phyloP scores from a whole-genome alignment of 139 green algal species.

The Raphidocelis subcapitata region DNA sequence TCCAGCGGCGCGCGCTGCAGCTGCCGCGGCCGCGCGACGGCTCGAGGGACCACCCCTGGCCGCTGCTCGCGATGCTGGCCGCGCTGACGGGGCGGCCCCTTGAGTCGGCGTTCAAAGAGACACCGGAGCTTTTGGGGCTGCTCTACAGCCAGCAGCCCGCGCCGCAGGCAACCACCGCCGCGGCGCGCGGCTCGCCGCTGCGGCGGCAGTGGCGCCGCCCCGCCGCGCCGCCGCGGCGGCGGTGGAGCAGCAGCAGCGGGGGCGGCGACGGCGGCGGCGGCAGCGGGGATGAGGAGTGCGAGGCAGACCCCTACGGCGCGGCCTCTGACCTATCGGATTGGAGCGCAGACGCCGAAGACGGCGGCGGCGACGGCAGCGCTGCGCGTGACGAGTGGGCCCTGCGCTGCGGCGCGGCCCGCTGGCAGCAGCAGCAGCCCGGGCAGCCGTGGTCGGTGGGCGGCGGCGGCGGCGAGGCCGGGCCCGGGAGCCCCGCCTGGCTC shows the following conservation, averaged over 20 bases:
- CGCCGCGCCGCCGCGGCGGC: too few relatives aligned
- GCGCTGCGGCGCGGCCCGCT: too few relatives aligned
- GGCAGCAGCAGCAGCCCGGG: background rate
- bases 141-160: slow-evolving; percentile 7
- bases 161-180: background rate
- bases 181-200: background rate
- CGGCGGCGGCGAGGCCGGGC: background rate
- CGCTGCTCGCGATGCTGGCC: slow-evolving; percentile 22
- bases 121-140: background rate
- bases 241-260: too few relatives aligned
- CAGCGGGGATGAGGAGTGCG: background rate
- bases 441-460: background rate
- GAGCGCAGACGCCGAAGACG: background rate
- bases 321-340: background rate
- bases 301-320: background rate
- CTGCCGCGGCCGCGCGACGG: background rate
- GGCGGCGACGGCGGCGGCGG: background rate
- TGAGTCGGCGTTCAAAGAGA: background rate
- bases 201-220: background rate
- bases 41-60: slow-evolving; percentile 3
- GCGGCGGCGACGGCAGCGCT: background rate
- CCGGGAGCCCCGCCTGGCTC: background rate
- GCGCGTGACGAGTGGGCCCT: too few relatives aligned
- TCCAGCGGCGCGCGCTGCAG: background rate
- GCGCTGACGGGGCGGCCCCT: slow-evolving; percentile 14